Evolutionary conservation across 768 basidiomycete species (phyloP), one percentile per base, ranked within the genome.

Genomic region (Mycena metata): DNA sequence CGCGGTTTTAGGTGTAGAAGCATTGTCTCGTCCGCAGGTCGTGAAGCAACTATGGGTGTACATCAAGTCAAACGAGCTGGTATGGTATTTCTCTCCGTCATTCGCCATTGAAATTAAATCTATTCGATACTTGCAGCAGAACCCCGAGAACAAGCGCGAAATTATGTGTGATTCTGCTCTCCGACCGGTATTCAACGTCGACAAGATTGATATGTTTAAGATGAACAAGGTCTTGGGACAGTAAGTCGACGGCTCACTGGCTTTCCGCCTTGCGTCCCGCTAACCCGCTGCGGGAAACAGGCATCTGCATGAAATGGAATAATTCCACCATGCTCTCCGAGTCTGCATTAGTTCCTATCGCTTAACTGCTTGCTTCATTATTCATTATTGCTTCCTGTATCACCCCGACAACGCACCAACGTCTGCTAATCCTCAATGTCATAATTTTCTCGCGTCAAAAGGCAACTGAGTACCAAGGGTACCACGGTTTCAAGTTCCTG

Each of bases 181-280:
- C 72, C 86, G 85, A 74, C 88, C 90, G 8, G 87, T 97, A 23
- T 97, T 98, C 78, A 87, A 86, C 64, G 86, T 88, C 15, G 92
- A 95, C 70, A 92, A 89, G 77, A 88, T 98, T 64, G 90, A 94
- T 79, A 96, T 96, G 95, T 96, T 97, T 82, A 89, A 85, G 72
- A 97, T 97, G 96, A 97, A 96, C 85, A 95, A 96, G 79, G 86
- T 91, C 30, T 82, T 97, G 64, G 92, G 92, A 76, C 83, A 90
- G 92, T 95, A 73, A 77, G 86, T 81, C 43, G 47, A 12, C 33
- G 1, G 12, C 26, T 17, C 54, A 16, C 3, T 50, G 43, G 33
- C 17, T 60, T 30, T 15, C 10, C 30, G 30, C 30, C 30, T 30
- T 30, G 21, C 30, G 2, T 3, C 41, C 36, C 26, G 35, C 60